These are phyloP conservation scores for Fragosphaeria purpurea DNA, from an alignment of 2,329 filamentous ascomycete genomes.

Conservation along the genomic window DNA sequence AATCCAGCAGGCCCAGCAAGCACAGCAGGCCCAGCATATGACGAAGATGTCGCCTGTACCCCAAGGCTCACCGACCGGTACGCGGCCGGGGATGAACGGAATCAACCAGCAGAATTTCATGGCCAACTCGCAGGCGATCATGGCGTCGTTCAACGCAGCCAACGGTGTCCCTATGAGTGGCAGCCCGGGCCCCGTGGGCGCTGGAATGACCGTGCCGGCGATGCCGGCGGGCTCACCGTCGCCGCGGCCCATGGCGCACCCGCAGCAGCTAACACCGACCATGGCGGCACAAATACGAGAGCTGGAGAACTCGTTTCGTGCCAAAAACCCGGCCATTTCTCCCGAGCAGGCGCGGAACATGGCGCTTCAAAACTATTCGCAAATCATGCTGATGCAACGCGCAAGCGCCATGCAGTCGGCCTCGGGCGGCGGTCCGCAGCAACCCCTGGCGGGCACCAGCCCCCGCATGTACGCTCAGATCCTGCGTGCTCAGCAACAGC, in stretches of 20 bases:
- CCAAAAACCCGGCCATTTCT: slow-evolving; percentile 40
- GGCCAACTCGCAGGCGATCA: slow-evolving; percentile 42
- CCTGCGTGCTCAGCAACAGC: slow-evolving; percentile 43
- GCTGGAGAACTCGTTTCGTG: slow-evolving; percentile 41
- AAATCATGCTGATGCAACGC: slow-evolving; percentile 37
- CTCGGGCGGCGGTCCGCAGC: slow-evolving; percentile 37
- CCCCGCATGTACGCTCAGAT: slow-evolving; percentile 52
- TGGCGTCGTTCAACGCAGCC: slow-evolving; percentile 37
- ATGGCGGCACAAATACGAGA: slow-evolving; percentile 39
- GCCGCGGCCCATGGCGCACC: slow-evolving; percentile 26
- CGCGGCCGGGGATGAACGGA: slow-evolving; percentile 29
- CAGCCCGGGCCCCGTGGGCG: slow-evolving; percentile 35
- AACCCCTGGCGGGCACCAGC: slow-evolving; percentile 37
- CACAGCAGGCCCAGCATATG: slow-evolving; percentile 16
- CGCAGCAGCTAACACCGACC: slow-evolving; percentile 34
- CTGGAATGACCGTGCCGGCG: slow-evolving; percentile 36
- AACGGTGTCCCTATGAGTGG: slow-evolving; percentile 31
- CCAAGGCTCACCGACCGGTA: slow-evolving; percentile 21
- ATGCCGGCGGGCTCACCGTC: slow-evolving; percentile 36
- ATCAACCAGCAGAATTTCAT: slow-evolving; percentile 44
- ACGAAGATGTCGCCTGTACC: slow-evolving; percentile 14
- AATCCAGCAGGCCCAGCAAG: slow-evolving; percentile 26
- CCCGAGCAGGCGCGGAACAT: slow-evolving; percentile 40
- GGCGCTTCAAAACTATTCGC: slow-evolving; percentile 39
- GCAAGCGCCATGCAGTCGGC: slow-evolving; percentile 45